Conservation (phyloP, 2,329 filamentous ascomycete genomes). For the Fusarium hostae region DNA sequence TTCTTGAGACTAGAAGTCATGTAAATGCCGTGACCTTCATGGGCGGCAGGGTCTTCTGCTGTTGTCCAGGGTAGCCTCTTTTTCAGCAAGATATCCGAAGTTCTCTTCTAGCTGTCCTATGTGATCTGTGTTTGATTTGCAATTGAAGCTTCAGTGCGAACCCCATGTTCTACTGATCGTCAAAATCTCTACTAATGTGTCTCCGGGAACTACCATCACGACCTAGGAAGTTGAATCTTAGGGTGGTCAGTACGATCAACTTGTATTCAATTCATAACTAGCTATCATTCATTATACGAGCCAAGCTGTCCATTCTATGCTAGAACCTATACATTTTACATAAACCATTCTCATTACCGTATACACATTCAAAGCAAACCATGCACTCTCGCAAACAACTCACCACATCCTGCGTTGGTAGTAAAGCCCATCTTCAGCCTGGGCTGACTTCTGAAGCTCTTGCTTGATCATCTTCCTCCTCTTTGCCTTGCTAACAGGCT, state of each 20-base stretch:
- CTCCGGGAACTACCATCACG: not conserved
- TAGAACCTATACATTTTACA: not conserved
- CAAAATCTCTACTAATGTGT: rapidly evolving
- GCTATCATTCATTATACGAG: not conserved
- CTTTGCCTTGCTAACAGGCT: slow-evolving; percentile 63
- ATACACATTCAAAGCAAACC: slow-evolving; percentile 1
- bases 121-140: not conserved
- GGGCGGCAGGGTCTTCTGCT: not conserved
- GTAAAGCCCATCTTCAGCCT: slow-evolving; percentile 58
- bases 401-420: slow-evolving; percentile 68
- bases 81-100: not conserved
- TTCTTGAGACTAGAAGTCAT: not conserved
- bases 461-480: slow-evolving; percentile 68
- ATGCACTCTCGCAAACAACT: not conserved
- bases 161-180: not conserved
- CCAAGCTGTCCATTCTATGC: slow-evolving; percentile 6
- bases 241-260: not conserved
- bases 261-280: not conserved
- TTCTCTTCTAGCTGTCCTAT: not conserved
- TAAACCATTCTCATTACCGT: slow-evolving; percentile 21
- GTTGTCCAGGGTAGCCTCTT: not conserved
- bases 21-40: not conserved
- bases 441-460: slow-evolving; percentile 62
- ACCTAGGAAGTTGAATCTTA: not conserved
- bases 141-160: too few relatives aligned